Evolutionary conservation across 208 protist genomes (phyloP).

Genomic region (Leishmania aethiopica): DNA sequence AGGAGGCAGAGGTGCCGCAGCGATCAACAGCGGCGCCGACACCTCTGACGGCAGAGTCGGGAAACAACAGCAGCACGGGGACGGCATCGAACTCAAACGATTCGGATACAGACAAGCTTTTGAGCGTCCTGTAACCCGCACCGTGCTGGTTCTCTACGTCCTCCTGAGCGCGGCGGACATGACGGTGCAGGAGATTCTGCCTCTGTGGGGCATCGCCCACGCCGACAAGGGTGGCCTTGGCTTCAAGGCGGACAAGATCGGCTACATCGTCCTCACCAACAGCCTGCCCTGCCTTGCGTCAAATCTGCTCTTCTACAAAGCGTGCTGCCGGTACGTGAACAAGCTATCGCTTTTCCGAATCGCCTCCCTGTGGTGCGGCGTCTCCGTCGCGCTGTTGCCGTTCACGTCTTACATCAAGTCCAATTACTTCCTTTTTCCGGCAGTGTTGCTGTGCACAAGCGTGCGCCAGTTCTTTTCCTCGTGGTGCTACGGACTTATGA

Average conservation of each 20-base stretch:
- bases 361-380: slow-evolving; percentile 13
- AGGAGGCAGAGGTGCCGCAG: not conserved
- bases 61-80: not conserved
- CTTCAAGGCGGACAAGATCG: slow-evolving; percentile 36
- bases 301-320: slow-evolving; percentile 49
- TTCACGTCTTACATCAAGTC: slow-evolving; percentile 30
- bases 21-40: not conserved
- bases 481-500: slow-evolving; percentile 58
- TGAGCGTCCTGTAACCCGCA: slow-evolving; percentile 31
- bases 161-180: slow-evolving; percentile 48
- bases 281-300: slow-evolving; percentile 49
- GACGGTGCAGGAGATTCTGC: slow-evolving; percentile 40
- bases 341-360: slow-evolving; percentile 53
- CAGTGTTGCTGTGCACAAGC: slow-evolving; percentile 38
- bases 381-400: slow-evolving; percentile 15
- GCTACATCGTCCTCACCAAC: slow-evolving; percentile 47
- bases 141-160: slow-evolving; percentile 63
- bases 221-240: slow-evolving; percentile 42
- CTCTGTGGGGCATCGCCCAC: slow-evolving; percentile 62
- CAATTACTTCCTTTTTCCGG: slow-evolving; percentile 12
- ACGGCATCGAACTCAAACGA: not conserved
- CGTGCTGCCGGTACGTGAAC: slow-evolving; percentile 37
- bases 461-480: slow-evolving; percentile 48
- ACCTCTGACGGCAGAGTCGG: too few relatives aligned
- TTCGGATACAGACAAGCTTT: slow-evolving; percentile 69